phyloP scores from a whole-genome alignment of 1,284 basidiomycete species.

The Marasmius sp. region DNA sequence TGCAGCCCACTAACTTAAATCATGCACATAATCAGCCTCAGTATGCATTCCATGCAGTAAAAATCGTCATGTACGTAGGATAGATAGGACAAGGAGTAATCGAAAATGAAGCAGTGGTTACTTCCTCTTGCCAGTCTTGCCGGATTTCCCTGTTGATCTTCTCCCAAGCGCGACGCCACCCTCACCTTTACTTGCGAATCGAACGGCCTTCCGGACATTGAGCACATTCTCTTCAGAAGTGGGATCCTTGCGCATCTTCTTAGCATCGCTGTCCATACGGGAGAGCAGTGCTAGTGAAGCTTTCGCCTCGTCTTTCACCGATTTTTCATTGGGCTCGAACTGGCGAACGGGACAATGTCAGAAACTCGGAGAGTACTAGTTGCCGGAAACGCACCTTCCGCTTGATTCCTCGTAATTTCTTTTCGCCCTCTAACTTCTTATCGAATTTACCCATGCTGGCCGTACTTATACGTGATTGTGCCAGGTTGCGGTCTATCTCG shows the following conservation, averaged over 20 bases:
- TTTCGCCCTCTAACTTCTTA: slow-evolving; percentile 86
- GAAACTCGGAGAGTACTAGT: not conserved
- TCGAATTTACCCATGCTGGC: slow-evolving; percentile 95
- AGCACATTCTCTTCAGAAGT: slow-evolving; percentile 55
- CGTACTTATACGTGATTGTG: slow-evolving; percentile 81
- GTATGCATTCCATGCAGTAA: not conserved
- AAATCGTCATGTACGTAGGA: not conserved
- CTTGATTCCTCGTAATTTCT: slow-evolving; percentile 85
- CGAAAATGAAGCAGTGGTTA: not conserved
- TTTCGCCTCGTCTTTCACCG: slow-evolving; percentile 68
- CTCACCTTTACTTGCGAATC: slow-evolving; percentile 69
- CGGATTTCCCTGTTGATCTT: slow-evolving; percentile 20
- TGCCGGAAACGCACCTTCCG: slow-evolving; percentile 71
- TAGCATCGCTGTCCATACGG: slow-evolving; percentile 72
- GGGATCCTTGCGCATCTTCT: slow-evolving; percentile 57
- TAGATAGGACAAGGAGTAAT: not conserved
- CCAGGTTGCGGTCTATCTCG: slow-evolving; percentile 78
- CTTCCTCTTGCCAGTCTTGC: not conserved
- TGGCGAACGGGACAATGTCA: slow-evolving; percentile 25
- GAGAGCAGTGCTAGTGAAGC: slow-evolving; percentile 75
- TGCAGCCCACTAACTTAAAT: too few species aligned
- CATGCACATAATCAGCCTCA: not conserved
- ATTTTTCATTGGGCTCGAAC: slow-evolving; percentile 81
- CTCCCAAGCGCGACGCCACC: slow-evolving; percentile 60
- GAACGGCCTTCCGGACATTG: slow-evolving; percentile 87